Evolutionary conservation across 352 stramenopile genomes (phyloP).

Genomic region (Pythium pyrilobum): DNA sequence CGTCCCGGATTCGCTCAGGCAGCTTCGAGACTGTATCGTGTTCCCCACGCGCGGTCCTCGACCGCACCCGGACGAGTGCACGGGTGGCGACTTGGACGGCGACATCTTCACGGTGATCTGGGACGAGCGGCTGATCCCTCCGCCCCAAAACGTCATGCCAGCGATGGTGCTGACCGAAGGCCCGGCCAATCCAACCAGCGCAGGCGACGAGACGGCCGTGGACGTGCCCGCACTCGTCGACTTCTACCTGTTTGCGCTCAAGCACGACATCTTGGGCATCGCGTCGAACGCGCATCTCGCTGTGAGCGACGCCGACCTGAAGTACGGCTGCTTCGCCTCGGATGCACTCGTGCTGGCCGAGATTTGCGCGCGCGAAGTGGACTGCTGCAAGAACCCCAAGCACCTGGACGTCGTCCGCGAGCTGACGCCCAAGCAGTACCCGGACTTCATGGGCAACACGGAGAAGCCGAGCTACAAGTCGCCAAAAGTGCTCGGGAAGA

Average conservation of each 20-base stretch:
- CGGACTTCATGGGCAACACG: conserved; percentile 78
- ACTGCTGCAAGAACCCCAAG: conserved; percentile 43
- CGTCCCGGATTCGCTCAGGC: conserved; percentile 36
- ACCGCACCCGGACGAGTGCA: conserved; percentile 76
- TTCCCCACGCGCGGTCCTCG: conserved; percentile 65
- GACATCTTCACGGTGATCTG: conserved; percentile 82
- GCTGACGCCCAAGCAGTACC: conserved; percentile 49
- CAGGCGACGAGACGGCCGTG: conserved; percentile 25
- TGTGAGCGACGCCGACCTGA: conserved; percentile 37
- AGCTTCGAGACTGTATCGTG: conserved; percentile 65
- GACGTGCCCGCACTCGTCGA: conserved; percentile 39
- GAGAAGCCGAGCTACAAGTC: conserved; percentile 64
- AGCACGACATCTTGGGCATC: conserved; percentile 67
- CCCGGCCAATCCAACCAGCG: neutral
- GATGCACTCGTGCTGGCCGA: conserved; percentile 48
- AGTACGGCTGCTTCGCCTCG: conserved; percentile 39
- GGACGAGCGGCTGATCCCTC: conserved; percentile 66
- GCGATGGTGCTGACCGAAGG: conserved; percentile 46
- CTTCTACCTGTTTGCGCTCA: conserved; percentile 72
- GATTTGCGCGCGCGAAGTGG: conserved; percentile 70
- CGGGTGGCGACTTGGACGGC: conserved; percentile 74
- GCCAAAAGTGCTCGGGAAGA: conserved; percentile 61
- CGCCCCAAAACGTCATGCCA: conserved; percentile 27
- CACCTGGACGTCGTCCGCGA: conserved; percentile 50
- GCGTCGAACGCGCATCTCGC: conserved; percentile 78